A percentile compares a stretch with the other conserved stretches of the same genome.
These are phyloP conservation scores for Claviceps humidiphila DNA, from an alignment of 2,329 filamentous ascomycete species.

Conservation along the genomic window DNA sequence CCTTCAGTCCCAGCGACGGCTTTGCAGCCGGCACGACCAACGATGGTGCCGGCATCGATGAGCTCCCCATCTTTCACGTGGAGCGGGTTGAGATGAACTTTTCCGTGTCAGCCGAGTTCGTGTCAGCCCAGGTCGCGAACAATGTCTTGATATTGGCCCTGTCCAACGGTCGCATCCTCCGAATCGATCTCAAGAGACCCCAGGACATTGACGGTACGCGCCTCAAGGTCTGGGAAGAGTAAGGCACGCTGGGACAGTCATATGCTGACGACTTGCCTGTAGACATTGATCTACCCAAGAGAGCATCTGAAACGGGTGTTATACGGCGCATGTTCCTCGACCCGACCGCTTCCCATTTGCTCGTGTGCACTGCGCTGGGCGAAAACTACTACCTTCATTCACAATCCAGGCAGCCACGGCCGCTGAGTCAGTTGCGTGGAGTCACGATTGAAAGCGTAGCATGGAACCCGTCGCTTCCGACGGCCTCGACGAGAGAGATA, in stretches of 20 bases:
- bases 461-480: slow-evolving; percentile 89
- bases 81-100: slow-evolving; percentile 89
- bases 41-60: slow-evolving; percentile 43
- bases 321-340: slow-evolving; percentile 97
- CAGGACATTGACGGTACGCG: slow-evolving; percentile 78
- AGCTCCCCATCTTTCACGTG: slow-evolving; percentile 85
- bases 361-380: slow-evolving; percentile 79
- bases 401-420: slow-evolving; percentile 77
- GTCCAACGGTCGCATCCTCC: slow-evolving; percentile 79
- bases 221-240: background rate
- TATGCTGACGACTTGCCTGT: slow-evolving; percentile 4
- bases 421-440: slow-evolving; percentile 68
- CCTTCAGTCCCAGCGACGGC: slow-evolving; percentile 38
- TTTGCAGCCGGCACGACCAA: slow-evolving; percentile 54
- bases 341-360: slow-evolving; percentile 84
- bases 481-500: slow-evolving; percentile 88
- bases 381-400: slow-evolving; percentile 98
- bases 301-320: slow-evolving; percentile 76
- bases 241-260: background rate
- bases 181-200: slow-evolving; percentile 86
- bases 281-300: slow-evolving; percentile 97
- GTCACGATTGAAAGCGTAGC: slow-evolving; percentile 81
- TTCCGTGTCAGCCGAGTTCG: slow-evolving; percentile 87
- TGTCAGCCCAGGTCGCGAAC: slow-evolving; percentile 91
- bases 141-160: slow-evolving; percentile 90